A percentile compares a stretch with the other conserved stretches of the same genome.
phyloP scores from a whole-genome alignment of 75 land plant species.

The Selaginella moellendorffii region DNA sequence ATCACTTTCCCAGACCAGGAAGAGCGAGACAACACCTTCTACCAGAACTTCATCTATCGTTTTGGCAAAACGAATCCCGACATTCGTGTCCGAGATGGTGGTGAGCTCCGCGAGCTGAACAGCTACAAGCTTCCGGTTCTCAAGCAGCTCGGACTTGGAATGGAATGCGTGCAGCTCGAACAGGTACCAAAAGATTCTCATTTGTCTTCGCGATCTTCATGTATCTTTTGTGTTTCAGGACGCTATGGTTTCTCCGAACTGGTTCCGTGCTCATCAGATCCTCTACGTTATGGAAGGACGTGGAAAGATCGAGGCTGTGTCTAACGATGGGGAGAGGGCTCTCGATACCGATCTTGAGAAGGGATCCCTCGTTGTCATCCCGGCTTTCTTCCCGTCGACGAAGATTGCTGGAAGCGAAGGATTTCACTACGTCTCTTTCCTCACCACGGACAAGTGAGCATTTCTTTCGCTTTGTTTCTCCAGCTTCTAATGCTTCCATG shows the following conservation, averaged over 20 bases:
- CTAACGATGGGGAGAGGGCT: not conserved
- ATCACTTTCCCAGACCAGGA: not conserved
- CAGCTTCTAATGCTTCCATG: not conserved
- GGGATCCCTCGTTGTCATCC: slow-evolving; percentile 3
- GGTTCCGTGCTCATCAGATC: not conserved
- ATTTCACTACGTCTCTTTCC: not conserved
- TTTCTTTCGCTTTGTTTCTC: not conserved
- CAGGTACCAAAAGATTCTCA: not conserved
- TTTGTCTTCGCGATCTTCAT: not conserved
- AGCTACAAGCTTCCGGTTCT: slow-evolving; percentile 8
- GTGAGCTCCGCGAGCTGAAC: slow-evolving; percentile 1
- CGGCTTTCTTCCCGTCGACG: not conserved
- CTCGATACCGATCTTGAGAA: not conserved
- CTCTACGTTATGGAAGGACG: slow-evolving; percentile 1
- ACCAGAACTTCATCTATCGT: not conserved
- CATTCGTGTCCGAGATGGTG: not conserved
- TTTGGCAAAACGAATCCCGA: not conserved
- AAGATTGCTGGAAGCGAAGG: not conserved
- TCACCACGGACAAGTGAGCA: not conserved
- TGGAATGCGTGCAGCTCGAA: slow-evolving; percentile 1
- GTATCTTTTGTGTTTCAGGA: not conserved
- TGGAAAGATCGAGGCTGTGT: slow-evolving; percentile 3
- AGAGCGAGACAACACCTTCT: not conserved
- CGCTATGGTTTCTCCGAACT: slow-evolving; percentile 10
- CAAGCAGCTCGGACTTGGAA: slow-evolving; percentile 2